Evolutionary conservation across 176 grass and related monocot genomes (phyloP).

Genomic region (Aegilops longissima): DNA sequence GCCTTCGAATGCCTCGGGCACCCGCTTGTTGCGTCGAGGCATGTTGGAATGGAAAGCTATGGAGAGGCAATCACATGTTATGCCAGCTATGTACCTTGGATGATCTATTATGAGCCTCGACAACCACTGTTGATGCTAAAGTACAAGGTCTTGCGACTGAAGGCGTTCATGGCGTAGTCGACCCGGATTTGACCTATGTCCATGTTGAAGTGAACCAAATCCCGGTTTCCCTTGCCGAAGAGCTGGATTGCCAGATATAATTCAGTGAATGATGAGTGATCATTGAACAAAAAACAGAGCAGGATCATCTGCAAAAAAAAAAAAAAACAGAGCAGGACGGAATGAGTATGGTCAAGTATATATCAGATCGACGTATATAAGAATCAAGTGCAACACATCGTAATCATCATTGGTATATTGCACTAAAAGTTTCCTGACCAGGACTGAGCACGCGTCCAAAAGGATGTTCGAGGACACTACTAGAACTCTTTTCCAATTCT

Average conservation of each 20-base stretch:
- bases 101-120: constrained; percentile 41
- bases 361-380: background rate
- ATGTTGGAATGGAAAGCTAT: background rate
- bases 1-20: constrained; percentile 2
- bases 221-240: constrained; percentile 89
- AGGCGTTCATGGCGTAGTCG: constrained; percentile 87
- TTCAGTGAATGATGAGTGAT: background rate
- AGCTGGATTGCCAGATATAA: constrained; percentile 72
- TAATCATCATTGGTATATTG: background rate
- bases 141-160: constrained; percentile 77
- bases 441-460: background rate
- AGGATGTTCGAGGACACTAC: background rate
- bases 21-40: background rate
- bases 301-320: no score
- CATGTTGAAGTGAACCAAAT: constrained; percentile 74
- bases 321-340: background rate
- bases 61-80: constrained; percentile 10
- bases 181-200: constrained; percentile 72
- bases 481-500: background rate
- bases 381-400: background rate
- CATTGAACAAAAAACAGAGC: background rate
- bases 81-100: constrained; percentile 12
- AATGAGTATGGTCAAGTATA: background rate
- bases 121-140: constrained; percentile 74
- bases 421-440: background rate